These are phyloP conservation scores for Blastocladiella emersonii DNA, from an alignment of 371 early-diverging fungal genomes.

Conservation along the genomic window DNA sequence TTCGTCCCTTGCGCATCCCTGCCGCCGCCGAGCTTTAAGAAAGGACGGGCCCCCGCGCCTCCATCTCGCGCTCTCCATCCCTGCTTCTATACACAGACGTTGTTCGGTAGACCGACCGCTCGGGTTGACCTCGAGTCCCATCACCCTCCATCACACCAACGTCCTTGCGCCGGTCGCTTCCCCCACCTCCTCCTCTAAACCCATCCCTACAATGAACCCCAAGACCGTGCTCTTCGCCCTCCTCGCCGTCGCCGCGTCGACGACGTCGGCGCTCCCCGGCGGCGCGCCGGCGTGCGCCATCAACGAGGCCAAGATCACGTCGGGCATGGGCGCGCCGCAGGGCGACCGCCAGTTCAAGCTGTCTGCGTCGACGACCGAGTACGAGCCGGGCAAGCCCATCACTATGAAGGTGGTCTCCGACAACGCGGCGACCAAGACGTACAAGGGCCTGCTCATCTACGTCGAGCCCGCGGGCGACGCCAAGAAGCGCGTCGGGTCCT, in stretches of 20 bases:
- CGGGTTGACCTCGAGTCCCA: too few species aligned
- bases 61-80: too few species aligned
- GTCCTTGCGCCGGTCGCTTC: too few species aligned
- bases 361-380: not conserved
- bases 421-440: not conserved
- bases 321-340: conserved; percentile 1
- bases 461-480: not conserved
- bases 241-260: not conserved
- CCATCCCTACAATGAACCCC: not conserved
- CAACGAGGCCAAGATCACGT: not conserved
- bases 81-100: too few species aligned
- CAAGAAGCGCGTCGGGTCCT: not conserved
- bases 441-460: conserved; percentile 3
- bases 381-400: not conserved
- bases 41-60: too few species aligned
- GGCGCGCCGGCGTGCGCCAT: conserved; percentile 3
- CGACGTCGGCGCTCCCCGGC: not conserved
- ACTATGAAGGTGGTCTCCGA: not conserved
- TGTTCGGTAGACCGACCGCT: too few species aligned
- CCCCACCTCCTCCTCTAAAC: too few species aligned
- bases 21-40: too few species aligned
- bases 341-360: not conserved
- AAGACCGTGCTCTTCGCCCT: not conserved
- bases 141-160: too few species aligned
- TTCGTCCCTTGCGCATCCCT: too few species aligned